Conservation (phyloP, 129 eudicot genomes). For the Apium graveolens region DNA sequence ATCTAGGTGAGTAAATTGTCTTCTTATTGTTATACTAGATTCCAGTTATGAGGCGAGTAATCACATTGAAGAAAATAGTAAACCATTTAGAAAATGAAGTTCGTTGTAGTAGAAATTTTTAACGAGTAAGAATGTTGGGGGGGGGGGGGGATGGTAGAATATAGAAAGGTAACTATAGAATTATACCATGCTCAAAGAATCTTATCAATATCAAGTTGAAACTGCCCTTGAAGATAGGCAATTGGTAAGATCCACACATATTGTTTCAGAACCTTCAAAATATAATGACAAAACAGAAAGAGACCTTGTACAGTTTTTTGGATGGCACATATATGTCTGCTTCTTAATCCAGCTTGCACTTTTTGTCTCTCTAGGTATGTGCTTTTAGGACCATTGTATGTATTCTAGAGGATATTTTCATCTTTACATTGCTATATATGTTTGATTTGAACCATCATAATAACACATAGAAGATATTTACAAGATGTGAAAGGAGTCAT, state of each 20-base stretch:
- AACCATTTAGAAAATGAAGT: neutral
- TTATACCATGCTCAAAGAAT: neutral
- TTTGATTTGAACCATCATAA: neutral
- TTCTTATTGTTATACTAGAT: neutral
- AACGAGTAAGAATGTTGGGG: no score
- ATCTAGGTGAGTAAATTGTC: neutral
- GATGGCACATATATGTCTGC: constrained; percentile 19
- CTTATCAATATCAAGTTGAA: neutral
- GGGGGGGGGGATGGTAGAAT: no score
- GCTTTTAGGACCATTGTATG: constrained; percentile 10
- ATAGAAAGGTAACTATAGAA: neutral
- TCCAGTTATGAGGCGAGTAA: no score
- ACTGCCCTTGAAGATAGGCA: constrained; percentile 22
- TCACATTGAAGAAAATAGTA: neutral
- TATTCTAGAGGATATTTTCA: neutral
- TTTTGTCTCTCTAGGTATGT: neutral
- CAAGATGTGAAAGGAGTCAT: neutral
- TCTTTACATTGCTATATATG: neutral
- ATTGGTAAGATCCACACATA: constrained; percentile 29
- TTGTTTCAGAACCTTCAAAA: constrained; percentile 2
- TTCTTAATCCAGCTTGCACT: constrained; percentile 2
- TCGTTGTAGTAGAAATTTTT: neutral
- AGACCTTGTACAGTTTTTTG: constrained; percentile 10
- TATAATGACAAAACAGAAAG: constrained; percentile 18
- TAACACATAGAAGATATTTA: neutral